These are phyloP conservation scores for Termitomyces sp. DNA, from an alignment of 768 basidiomycete genomes.

Conservation along the genomic window DNA sequence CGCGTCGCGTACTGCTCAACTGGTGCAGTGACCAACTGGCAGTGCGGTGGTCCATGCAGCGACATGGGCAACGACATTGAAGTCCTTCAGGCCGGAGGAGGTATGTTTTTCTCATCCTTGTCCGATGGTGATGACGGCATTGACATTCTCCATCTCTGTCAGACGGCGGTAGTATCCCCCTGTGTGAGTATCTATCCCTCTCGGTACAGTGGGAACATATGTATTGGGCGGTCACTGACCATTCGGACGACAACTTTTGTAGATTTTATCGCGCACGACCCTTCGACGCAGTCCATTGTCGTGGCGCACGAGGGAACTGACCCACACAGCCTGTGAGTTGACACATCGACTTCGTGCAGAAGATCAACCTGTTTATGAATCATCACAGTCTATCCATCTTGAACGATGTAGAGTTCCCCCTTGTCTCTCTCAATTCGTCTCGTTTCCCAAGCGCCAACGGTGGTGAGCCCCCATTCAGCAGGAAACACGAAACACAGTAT, in stretches of 20 bases:
- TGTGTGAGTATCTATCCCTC: constrained; percentile 9
- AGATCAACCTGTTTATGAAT: background rate
- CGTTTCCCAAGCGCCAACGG: constrained; percentile 27
- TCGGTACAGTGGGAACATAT: no score
- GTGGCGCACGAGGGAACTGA: constrained; percentile 43
- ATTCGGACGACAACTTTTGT: background rate
- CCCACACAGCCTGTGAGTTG: constrained; percentile 25
- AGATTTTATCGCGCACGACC: constrained; percentile 38
- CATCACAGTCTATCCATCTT: constrained; percentile 28
- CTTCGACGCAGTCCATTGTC: constrained; percentile 28
- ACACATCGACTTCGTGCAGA: background rate
- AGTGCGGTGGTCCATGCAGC: constrained; percentile 32
- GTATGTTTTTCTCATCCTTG: constrained; percentile 19
- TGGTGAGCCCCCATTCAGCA: constrained; percentile 9
- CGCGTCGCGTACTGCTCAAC: constrained; percentile 36
- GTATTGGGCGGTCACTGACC: background rate
- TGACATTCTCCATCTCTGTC: constrained; percentile 1
- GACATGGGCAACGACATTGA: constrained; percentile 23
- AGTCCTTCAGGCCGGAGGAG: constrained; percentile 30
- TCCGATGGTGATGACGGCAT: background rate
- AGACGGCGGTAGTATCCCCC: constrained; percentile 12
- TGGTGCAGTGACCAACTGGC: constrained; percentile 27
- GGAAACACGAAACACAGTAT: background rate
- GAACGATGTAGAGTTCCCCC: constrained; percentile 31
- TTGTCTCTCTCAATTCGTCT: constrained; percentile 26